Evolutionary conservation across 2,329 filamentous ascomycete genomes (phyloP), one percentile per base, ranked within the genome.

Genomic region (Penicillium frequentans): DNA sequence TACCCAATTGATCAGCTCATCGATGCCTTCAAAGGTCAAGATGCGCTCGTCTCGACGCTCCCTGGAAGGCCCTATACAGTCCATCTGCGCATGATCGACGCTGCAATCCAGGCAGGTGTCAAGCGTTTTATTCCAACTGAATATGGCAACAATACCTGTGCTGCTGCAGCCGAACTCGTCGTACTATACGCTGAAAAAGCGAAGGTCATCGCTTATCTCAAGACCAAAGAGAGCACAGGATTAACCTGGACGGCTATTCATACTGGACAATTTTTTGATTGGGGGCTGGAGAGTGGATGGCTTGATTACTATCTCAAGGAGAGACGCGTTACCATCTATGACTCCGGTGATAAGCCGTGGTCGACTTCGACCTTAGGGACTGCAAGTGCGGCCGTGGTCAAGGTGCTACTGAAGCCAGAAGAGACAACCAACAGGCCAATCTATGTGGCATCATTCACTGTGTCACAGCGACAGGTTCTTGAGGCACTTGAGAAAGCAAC

Each of bases 201-300:
- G 1, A 43, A 29, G 27, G 42, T 61, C 14, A 45, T 53, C 33
- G 53, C 53, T n/a, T 57, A 64, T 46, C 49, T 64, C 11, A 54
- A 55, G 4, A 23, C 23, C 3, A 62, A 62, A 39, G 57, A 60
- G 37, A 31, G 19, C 23, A 39, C 7, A 24, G 59, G 59, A 8
- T 48, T 64, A 16, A 60, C 48, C 16, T 64, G 57, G 62, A 64
- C 56, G 13, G 55, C 62, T 16, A 52, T 52, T 10, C 39, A 45
- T 5, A 52, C 50, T 5, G 50, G 50, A 2, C 50, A 52, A 26
- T 52, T 52, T 19, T 52, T 64, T 47, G 57, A 58, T 13, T 60
- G 57, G 26, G 60, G 57, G 14, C 58, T 59, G 31, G 61, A 56
- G 55, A 49, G 55, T 26, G 56, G 52, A 43, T 64, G 62, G 62